Evolutionary conservation across 1,284 basidiomycete genomes (phyloP), one percentile per base, ranked within the genome.

Genomic region (Sphaerobolus stellatus): DNA sequence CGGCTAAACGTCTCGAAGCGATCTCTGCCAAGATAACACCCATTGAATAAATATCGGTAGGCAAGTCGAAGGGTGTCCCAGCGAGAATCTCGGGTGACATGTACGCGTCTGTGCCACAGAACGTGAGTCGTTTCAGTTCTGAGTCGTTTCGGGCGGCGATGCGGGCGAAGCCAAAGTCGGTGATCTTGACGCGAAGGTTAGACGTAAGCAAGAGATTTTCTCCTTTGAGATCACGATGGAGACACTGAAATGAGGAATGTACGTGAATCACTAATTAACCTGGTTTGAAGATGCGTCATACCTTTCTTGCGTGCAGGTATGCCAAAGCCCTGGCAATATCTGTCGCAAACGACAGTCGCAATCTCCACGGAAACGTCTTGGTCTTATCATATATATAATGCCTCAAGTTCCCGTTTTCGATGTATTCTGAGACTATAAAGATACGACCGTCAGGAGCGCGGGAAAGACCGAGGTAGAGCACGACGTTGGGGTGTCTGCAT

Each of bases 1-100:
- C 92, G 0, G 94, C 94, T 20, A 98, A 78, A 55, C 79, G 83
- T n/a, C 94, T 80, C 1, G 90, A 83, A 1, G 87, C 79, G 61
- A 99, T 92, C 73, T 99, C 96, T 65, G 92, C 90, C 64, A 97
- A 89, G 62, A 99, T 96, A 67, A 99, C 86, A 1, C 95, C 96
- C 20, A 98, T 81, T 5, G 93, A 95, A 70, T 92, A 98, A 11
- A 98, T 86, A 67, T 99, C 96, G 6, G 95, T 96, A 2, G 92
- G 88, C 6, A 98, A 81, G 66, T 92, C 90, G 64, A 98, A 98
- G 64, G 93, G 90, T 52, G 90, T 82, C 18, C 95, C 94, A 13
- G 92, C 77, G 6, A 98, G 76, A 62, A 99, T 97, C 71, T 98
- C 96, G 0, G 95, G 96, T 8, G 86, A 92, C 91, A 90, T 91